phyloP scores from a whole-genome alignment of 2,329 filamentous ascomycete species.

The Aspergillus pseudotamarii region DNA sequence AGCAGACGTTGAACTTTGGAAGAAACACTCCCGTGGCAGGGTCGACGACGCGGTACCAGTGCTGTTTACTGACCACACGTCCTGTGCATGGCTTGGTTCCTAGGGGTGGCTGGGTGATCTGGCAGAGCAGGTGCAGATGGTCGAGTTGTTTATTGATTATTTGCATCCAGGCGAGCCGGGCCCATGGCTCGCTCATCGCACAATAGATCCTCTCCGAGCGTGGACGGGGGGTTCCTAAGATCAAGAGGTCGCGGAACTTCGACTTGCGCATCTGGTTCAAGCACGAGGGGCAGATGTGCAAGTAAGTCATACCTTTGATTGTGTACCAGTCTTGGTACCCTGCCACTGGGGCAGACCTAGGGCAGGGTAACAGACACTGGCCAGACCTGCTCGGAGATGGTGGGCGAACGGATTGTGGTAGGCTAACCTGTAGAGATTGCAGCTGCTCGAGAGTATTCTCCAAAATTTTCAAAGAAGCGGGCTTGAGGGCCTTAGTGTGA shows the following conservation, averaged over 20 bases:
- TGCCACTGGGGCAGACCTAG: slow-evolving; percentile 62
- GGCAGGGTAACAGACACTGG: slow-evolving; percentile 65
- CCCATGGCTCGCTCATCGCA: slow-evolving; percentile 81
- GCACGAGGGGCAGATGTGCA: slow-evolving; percentile 83
- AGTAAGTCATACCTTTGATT: slow-evolving; percentile 67
- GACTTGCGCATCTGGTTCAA: slow-evolving; percentile 72
- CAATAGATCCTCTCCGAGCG: slow-evolving; percentile 66
- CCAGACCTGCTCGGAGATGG: slow-evolving; percentile 21
- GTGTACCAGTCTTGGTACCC: slow-evolving; percentile 80
- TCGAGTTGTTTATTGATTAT: slow-evolving; percentile 70
- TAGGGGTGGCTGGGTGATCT: slow-evolving; percentile 65
- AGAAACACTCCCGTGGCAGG: slow-evolving; percentile 66
- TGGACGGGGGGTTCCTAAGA: slow-evolving; percentile 61
- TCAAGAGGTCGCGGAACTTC: slow-evolving; percentile 68
- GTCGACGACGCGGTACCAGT: slow-evolving; percentile 77
- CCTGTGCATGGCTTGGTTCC: slow-evolving; percentile 62
- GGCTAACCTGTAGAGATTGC: slow-evolving; percentile 13
- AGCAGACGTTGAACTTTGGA: slow-evolving; percentile 74
- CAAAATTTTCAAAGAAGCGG: slow-evolving; percentile 9
- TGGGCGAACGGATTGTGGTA: slow-evolving; percentile 19
- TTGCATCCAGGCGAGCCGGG: slow-evolving; percentile 80
- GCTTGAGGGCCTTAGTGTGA: slow-evolving; percentile 15
- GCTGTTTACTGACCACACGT: slow-evolving; percentile 57
- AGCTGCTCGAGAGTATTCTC: slow-evolving; percentile 12
- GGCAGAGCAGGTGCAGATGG: slow-evolving; percentile 70